Base-by-base conservation (phyloP, 2,329 filamentous ascomycete species). In the Trichoderma aggressivum region DNA sequence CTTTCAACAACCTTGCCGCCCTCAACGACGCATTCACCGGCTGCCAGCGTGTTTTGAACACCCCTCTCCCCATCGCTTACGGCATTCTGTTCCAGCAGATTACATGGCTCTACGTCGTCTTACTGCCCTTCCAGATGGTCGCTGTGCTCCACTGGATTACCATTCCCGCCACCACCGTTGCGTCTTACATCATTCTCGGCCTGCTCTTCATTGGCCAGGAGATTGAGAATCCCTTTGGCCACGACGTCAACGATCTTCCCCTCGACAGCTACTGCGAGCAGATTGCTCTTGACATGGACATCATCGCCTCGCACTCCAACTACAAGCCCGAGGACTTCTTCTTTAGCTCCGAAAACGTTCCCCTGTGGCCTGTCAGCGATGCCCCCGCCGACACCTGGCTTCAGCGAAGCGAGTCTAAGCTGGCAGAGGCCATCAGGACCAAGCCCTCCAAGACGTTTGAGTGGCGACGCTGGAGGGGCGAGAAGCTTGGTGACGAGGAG, bases 161-260 rank as follows among this genome's bases (percentile, higher is more conserved):
- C 14, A 94, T 96, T 74, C 93, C 93, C 0, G 93, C 90, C 39
- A 91, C 90, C 58, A 83, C 94, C 18, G 86, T 84, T 5, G 91
- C 90, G 3, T 90, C 91, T 3, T 95, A 95, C 80, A 95, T 96
- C 75, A 95, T 96, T 78, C 88, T 96, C 72, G 92, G 92, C 28
- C 88, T 96, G 59, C 82, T 86, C 36, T 83, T 87, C 73, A 95
- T 95, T 76, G 93, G 93, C 50, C 89, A 89, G 73, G 92, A 96
- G 81, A 92, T 96, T 74, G 93, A 96, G 80, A 94, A 96, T 77
- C 93, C 93, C 7, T 96, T 96, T 79, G 93, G 93, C 71, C 86
- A 90, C 74, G 93, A 96, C 74, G 92, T 94, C 75, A 96, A 96
- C 78, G 93, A 96, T 80, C 82, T 94, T 55, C 91, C 91, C 0